Base-by-base conservation (phyloP, 441 rosid genomes). In the Metrosideros polymorpha region DNA sequence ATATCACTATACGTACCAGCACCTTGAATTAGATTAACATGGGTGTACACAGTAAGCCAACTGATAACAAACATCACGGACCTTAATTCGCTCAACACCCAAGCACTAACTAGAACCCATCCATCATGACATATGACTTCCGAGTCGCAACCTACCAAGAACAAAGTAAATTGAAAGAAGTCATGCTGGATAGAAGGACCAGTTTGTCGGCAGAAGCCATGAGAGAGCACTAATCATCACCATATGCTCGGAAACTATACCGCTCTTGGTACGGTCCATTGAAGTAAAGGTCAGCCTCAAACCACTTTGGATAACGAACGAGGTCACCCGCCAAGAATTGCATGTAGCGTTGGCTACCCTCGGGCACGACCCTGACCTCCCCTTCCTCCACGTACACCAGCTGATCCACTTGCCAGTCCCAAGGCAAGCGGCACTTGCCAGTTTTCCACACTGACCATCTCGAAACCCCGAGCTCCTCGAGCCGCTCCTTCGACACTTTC, bases 401-500 rank as follows among this genome's bases (percentile, higher is more conserved):
- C 92, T 96, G 99, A 87, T 97, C 99, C 57, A 92, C 98, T 83
- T 95, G 98, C 99, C 99, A 97, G 88, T 96, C 99, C 98, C 99
- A 95, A 0, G 99, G 96, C 85, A 97, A 77, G 87, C 90, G 93
- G 92, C 96, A 93, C 59, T 95, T 95, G 30, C 96, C 98, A 0
- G 99, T 97, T 92, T 95, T 96, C 99, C 99, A 95, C 83, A 89
- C 87, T 12, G 99, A 95, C 99, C 99, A 96, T 90, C 89, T 92
- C 8, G 98, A 95, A 35, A 97, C 99, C n/a, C 96, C 96, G 0
- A 97, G 95, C 89, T 95, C 93, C 27, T 86, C 89, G 47, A 96
- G 90, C 86, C 96, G 93, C 83, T 89, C 90, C 12, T 83, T 82
- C 0, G 97, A 86, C 83, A 94, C 99, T 88, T 93, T 91, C 86